A percentile compares a stretch with the other conserved stretches of the same genome.
Evolutionary conservation across 371 early-diverging fungal genomes (phyloP).

Genomic region (Coemansia sp.): DNA sequence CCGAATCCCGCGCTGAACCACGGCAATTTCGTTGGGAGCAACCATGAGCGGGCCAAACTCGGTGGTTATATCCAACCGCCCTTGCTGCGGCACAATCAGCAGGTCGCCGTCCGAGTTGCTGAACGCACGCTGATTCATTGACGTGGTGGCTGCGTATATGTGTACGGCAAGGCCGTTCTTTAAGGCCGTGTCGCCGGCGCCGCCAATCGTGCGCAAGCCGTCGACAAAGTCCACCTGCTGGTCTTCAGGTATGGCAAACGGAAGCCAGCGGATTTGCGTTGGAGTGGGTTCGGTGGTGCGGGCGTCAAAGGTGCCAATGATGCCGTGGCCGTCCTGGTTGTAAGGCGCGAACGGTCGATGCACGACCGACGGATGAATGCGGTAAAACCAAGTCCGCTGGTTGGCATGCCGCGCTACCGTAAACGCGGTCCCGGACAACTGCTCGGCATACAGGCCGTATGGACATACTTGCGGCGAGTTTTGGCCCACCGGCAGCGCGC

Average conservation of each 20-base stretch:
- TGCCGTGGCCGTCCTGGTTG: constrained; percentile 26
- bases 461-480: constrained; percentile 93
- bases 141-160: constrained; percentile 74
- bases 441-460: constrained; percentile 92
- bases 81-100: constrained; percentile 95
- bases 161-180: constrained; percentile 83
- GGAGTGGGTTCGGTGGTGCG: constrained; percentile 60
- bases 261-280: constrained; percentile 92
- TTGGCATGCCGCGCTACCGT: constrained; percentile 81
- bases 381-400: constrained; percentile 93
- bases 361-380: constrained; percentile 90
- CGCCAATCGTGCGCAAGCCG: constrained; percentile 82
- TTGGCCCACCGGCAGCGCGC: constrained; percentile 84
- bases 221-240: constrained; percentile 74
- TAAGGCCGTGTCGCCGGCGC: constrained; percentile 84
- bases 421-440: constrained; percentile 94
- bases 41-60: constrained; percentile 88
- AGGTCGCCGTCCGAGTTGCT: constrained; percentile 92
- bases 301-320: constrained; percentile 63
- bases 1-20: constrained; percentile 90
- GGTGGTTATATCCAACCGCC: constrained; percentile 83
- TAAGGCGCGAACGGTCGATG: constrained; percentile 72
- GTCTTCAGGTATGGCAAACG: constrained; percentile 72
- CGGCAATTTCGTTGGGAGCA: constrained; percentile 87
- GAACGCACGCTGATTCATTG: constrained; percentile 80